Conservation (phyloP, 225 moss, liverwort and hornwort species). For the Physcomitrellopsis africana region DNA sequence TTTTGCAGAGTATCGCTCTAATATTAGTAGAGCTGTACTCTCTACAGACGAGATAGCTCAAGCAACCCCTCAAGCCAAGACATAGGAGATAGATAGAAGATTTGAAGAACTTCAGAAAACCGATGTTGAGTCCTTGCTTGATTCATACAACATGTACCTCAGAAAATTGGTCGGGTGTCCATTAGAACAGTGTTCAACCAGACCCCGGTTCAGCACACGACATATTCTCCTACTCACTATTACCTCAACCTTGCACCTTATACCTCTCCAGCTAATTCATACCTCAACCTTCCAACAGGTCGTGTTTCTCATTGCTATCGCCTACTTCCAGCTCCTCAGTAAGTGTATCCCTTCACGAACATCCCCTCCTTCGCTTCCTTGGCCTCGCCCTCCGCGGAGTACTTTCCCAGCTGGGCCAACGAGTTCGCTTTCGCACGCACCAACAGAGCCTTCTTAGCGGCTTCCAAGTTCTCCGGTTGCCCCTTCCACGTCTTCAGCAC, state of each 20-base stretch:
- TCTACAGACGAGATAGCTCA: too few relatives aligned
- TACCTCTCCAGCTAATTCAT: too few relatives aligned
- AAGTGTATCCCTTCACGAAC: constrained; percentile 69
- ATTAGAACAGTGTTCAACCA: constrained; percentile 7
- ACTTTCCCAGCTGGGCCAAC: constrained; percentile 64
- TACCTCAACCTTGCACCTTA: background rate
- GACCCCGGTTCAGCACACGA: constrained; percentile 29
- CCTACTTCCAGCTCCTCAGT: constrained; percentile 22
- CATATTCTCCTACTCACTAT: constrained; percentile 26
- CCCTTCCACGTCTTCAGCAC: constrained; percentile 70
- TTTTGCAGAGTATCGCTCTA: too few relatives aligned
- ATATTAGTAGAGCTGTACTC: too few relatives aligned
- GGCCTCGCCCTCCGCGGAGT: constrained; percentile 59
- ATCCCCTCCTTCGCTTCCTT: constrained; percentile 70
- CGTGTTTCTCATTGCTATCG: too few relatives aligned
- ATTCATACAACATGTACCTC: constrained; percentile 28
- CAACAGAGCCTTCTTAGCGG: constrained; percentile 56
- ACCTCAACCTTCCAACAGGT: too few relatives aligned
- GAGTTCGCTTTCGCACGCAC: constrained; percentile 64
- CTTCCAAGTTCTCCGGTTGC: constrained; percentile 65
- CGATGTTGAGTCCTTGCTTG: constrained; percentile 28
- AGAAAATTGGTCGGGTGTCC: constrained; percentile 39
- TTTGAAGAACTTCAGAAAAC: constrained; percentile 25
- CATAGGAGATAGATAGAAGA: background rate
- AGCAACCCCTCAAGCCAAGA: background rate